Conservation (phyloP, 345 rosid genomes). For the Eucalyptus marginata region DNA sequence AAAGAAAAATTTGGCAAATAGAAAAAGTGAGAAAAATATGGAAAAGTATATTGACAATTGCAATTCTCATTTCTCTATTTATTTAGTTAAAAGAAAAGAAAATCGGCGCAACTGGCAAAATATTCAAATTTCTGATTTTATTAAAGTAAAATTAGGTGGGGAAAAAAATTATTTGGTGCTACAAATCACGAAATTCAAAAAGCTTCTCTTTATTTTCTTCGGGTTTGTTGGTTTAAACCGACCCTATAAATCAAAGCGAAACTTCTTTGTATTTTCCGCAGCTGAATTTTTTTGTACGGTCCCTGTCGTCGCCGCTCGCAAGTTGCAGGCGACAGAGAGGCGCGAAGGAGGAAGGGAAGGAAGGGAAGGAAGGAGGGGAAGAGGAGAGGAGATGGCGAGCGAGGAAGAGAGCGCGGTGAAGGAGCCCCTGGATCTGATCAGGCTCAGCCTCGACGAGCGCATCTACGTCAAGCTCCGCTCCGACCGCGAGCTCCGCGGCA, state of each 20-base stretch:
- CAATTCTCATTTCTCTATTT: not conserved
- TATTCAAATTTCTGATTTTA: not conserved
- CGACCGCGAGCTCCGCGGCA: conserved; percentile 99
- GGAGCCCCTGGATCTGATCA: conserved; percentile 97
- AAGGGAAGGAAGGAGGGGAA: not conserved
- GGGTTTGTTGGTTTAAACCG: not conserved
- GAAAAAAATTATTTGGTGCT: not conserved
- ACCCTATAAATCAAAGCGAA: not conserved
- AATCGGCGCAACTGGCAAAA: not conserved
- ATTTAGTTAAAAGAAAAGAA: not conserved
- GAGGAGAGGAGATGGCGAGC: conserved; percentile 40
- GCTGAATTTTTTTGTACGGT: not conserved
- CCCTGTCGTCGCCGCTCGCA: not conserved
- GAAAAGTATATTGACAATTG: not conserved
- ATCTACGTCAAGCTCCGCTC: conserved; percentile 99
- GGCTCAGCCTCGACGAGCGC: conserved; percentile 96
- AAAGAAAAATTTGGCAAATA: not conserved
- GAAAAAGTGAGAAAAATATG: not conserved
- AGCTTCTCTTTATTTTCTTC: not conserved
- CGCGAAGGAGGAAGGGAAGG: not conserved
- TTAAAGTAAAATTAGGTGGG: not conserved
- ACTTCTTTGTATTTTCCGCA: not conserved
- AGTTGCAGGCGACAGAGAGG: not conserved
- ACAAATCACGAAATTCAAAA: not conserved
- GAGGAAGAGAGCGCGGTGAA: conserved; percentile 97